phyloP scores from a whole-genome alignment of 176 grass and related monocot species.

The Triticum timopheevii region DNA sequence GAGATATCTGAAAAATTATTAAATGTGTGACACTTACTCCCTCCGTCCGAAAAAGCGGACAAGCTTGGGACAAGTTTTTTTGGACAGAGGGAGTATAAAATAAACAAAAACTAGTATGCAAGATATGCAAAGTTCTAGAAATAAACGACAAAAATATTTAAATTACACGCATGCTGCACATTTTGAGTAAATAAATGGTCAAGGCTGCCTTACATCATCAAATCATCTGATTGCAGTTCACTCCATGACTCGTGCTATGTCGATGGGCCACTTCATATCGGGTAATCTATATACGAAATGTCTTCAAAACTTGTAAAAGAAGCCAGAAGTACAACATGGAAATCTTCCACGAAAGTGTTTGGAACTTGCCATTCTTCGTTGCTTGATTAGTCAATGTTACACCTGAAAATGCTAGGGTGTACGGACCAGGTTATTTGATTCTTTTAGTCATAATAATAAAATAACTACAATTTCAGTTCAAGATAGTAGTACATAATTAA shows the following conservation, averaged over 20 bases:
- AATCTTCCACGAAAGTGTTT: neutral
- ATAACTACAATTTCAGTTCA: neutral
- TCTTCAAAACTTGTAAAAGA: slow-evolving; percentile 7
- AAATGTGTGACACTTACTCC: too few species aligned
- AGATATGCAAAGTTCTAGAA: neutral
- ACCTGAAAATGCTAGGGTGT: neutral
- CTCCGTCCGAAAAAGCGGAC: too few species aligned
- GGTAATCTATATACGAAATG: neutral
- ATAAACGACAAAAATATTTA: neutral
- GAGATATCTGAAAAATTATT: too few species aligned
- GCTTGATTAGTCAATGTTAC: slow-evolving; percentile 3
- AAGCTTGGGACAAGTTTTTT: too few species aligned
- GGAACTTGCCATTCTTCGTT: neutral
- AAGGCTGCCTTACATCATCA: neutral
- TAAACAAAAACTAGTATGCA: neutral
- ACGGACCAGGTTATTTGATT: neutral
- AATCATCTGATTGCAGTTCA: neutral
- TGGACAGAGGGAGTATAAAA: too few species aligned
- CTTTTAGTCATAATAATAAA: neutral
- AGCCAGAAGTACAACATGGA: neutral
- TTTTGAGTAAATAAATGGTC: neutral
- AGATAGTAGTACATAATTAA: neutral
- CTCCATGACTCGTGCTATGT: neutral
- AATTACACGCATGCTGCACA: neutral
- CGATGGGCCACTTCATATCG: too few species aligned